These are phyloP conservation scores for Nicotiana rustica DNA, from an alignment of 305 asterid genomes.

Conservation along the genomic window DNA sequence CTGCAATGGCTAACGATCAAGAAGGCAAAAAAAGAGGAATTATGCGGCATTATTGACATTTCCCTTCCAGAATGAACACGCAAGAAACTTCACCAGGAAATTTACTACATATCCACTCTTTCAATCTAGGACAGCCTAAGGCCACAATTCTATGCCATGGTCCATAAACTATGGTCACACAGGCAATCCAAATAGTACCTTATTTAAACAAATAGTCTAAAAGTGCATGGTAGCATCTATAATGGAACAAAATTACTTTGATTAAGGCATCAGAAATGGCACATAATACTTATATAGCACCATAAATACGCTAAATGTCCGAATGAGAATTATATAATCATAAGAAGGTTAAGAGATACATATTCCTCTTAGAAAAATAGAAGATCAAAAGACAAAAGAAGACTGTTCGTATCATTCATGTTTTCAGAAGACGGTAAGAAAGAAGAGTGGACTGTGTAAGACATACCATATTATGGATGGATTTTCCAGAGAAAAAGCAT, in stretches of 20 bases:
- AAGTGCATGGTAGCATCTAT: slow-evolving; percentile 1
- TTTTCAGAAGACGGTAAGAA: not conserved
- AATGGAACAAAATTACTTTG: not conserved
- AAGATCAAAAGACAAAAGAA: slow-evolving; percentile 25
- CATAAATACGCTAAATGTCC: not conserved
- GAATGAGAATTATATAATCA: slow-evolving; percentile 19
- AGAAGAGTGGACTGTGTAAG: slow-evolving; percentile 26
- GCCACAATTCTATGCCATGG: not conserved
- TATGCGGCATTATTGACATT: slow-evolving; percentile 18
- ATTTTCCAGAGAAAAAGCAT: not conserved
- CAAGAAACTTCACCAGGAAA: slow-evolving; percentile 15
- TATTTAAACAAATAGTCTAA: not conserved
- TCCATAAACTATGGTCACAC: slow-evolving; percentile 5
- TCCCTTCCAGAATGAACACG: slow-evolving; percentile 17
- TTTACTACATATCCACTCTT: slow-evolving; percentile 26
- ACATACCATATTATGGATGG: not conserved
- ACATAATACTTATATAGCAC: not conserved
- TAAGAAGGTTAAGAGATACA: not conserved
- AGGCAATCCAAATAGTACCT: slow-evolving; percentile 19
- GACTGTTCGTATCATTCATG: not conserved
- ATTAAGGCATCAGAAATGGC: slow-evolving; percentile 1
- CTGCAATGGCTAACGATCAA: slow-evolving; percentile 4
- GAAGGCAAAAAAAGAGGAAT: not conserved
- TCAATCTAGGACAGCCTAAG: not conserved
- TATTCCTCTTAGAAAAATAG: slow-evolving; percentile 5